Conservation (phyloP, 2,329 filamentous ascomycete genomes). For the Grosmannia huntii region DNA sequence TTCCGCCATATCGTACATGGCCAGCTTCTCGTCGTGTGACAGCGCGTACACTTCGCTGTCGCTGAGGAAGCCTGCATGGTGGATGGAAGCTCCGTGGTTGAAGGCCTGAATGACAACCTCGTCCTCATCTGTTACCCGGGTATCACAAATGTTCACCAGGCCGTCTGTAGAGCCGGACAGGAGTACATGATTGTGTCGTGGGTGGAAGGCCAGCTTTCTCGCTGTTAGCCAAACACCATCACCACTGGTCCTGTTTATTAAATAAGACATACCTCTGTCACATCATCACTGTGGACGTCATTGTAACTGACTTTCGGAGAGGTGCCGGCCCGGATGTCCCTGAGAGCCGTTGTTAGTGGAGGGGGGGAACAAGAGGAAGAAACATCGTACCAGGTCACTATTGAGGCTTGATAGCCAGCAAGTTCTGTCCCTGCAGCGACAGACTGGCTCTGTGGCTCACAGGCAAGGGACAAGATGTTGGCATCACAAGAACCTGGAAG, state of each 20-base stretch:
- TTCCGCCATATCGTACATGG: conserved; percentile 58
- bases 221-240: background rate
- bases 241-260: background rate
- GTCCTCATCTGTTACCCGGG: conserved; percentile 57
- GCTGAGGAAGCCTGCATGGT: conserved; percentile 60
- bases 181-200: conserved; percentile 44
- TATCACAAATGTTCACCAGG: conserved; percentile 66
- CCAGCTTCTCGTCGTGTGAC: conserved; percentile 67
- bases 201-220: conserved; percentile 45
- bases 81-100: conserved; percentile 63
- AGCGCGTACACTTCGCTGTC: conserved; percentile 55
- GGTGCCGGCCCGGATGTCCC: conserved; percentile 43
- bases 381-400: conserved; percentile 42
- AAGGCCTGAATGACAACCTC: conserved; percentile 67
- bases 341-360: conserved; percentile 15
- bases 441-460: conserved; percentile 40
- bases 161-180: conserved; percentile 72
- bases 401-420: conserved; percentile 47
- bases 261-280: conserved; percentile 40
- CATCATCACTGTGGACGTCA: conserved; percentile 55
- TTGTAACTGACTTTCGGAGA: conserved; percentile 40
- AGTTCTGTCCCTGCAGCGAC: conserved; percentile 65
- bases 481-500: conserved; percentile 13
- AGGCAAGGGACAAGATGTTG: conserved; percentile 51
- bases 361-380: background rate